Conservation (phyloP, 768 basidiomycete species). For the Coprinellus micaceus region DNA sequence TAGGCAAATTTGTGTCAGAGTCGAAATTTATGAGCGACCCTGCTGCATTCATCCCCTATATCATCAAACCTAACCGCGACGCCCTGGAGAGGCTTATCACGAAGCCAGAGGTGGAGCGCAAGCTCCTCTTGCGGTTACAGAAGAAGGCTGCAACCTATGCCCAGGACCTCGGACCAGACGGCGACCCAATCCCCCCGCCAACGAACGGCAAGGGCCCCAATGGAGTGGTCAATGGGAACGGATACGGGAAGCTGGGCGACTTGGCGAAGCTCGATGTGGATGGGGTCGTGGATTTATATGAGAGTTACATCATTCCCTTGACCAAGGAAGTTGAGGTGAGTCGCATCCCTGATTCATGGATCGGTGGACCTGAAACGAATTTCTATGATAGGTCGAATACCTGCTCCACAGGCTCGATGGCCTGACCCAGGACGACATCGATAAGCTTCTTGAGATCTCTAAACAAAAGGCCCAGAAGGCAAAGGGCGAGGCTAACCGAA, state of each 20-base stretch:
- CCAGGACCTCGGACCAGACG: conserved; percentile 75
- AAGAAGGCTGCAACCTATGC: conserved; percentile 84
- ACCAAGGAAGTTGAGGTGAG: conserved; percentile 97
- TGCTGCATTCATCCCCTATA: conserved; percentile 88
- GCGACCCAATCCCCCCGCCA: conserved; percentile 26
- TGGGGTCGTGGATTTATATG: conserved; percentile 89
- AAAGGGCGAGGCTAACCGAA: too few relatives aligned
- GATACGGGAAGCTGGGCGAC: conserved; percentile 27
- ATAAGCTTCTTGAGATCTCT: conserved; percentile 5
- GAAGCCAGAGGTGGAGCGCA: conserved; percentile 93
- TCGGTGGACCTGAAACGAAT: background rate
- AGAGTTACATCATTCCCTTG: conserved; percentile 92
- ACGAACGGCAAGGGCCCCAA: background rate
- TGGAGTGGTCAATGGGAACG: conserved; percentile 37
- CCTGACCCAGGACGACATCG: conserved; percentile 66
- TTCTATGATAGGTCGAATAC: conserved; percentile 78
- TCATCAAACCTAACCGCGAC: conserved; percentile 69
- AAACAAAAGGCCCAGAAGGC: conserved; percentile 4
- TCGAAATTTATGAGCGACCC: conserved; percentile 91
- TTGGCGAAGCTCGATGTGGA: conserved; percentile 83
- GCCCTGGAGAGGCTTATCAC: conserved; percentile 87
- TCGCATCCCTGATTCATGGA: conserved; percentile 11
- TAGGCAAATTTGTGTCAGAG: conserved; percentile 99
- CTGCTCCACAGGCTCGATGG: conserved; percentile 88
- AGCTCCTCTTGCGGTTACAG: conserved; percentile 73